Percentiles rank a stretch among this genome's conserved stretches.
phyloP scores from a whole-genome alignment of 345 rosid species.

The Nephelium lappaceum region DNA sequence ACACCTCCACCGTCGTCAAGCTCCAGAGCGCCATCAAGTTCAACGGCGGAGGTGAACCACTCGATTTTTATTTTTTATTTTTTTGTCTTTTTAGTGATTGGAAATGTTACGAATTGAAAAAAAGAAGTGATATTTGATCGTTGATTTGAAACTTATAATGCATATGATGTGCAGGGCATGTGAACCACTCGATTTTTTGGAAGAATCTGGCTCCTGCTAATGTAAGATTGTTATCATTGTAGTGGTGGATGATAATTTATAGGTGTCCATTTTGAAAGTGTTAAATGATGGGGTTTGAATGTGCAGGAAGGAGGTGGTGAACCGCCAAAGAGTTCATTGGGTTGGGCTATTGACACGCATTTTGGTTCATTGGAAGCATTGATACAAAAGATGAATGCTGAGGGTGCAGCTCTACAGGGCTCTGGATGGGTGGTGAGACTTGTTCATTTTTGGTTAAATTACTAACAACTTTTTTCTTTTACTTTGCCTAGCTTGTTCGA shows the following conservation, averaged over 20 bases:
- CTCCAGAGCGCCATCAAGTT: constrained; percentile 92
- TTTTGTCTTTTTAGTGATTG: neutral
- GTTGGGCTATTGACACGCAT: constrained; percentile 71
- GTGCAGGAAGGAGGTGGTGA: constrained; percentile 93
- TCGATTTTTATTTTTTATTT: no score
- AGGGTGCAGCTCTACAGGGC: constrained; percentile 96
- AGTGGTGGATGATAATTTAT: neutral
- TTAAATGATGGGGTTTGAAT: constrained; percentile 12
- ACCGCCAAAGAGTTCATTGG: constrained; percentile 77
- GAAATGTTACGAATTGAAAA: neutral
- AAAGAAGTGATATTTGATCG: neutral
- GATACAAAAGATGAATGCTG: constrained; percentile 77
- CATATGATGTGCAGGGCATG: constrained; percentile 58
- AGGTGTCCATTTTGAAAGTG: neutral
- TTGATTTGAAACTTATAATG: constrained; percentile 1
- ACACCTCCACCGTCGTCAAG: constrained; percentile 62
- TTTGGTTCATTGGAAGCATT: constrained; percentile 86
- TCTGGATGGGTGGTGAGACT: constrained; percentile 97
- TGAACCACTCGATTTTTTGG: constrained; percentile 96
- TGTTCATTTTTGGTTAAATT: constrained; percentile 2
- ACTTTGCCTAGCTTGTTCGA: neutral
- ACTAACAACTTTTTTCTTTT: constrained; percentile 1
- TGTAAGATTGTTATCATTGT: constrained; percentile 42
- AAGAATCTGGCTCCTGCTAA: constrained; percentile 70
- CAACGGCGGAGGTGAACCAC: constrained; percentile 81